phyloP scores from a whole-genome alignment of 2,329 filamentous ascomycete species.

The Diaporthe longicolla region DNA sequence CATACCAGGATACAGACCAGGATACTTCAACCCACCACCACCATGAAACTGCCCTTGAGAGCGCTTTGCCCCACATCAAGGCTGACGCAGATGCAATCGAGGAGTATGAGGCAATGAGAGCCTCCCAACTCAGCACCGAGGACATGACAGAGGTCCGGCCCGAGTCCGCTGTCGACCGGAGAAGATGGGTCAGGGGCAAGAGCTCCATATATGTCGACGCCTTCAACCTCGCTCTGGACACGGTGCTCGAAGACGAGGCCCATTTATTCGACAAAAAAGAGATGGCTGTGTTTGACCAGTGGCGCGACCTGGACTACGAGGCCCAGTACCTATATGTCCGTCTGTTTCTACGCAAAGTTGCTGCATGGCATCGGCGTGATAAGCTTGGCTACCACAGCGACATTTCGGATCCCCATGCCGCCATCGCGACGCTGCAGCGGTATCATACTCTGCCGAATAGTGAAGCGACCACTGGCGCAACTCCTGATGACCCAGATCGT shows the following conservation, averaged over 20 bases:
- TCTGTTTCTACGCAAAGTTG: slow-evolving; percentile 91
- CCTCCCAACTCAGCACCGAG: slow-evolving; percentile 61
- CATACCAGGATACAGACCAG: slow-evolving; percentile 42
- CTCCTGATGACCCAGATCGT: slow-evolving; percentile 38
- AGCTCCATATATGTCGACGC: slow-evolving; percentile 98
- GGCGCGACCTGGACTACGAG: slow-evolving; percentile 83
- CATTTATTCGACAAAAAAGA: slow-evolving; percentile 90
- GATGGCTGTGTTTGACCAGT: slow-evolving; percentile 80
- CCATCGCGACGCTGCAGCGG: slow-evolving; percentile 76
- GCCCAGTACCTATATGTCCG: slow-evolving; percentile 95
- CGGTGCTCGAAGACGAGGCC: slow-evolving; percentile 88
- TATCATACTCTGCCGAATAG: slow-evolving; percentile 59
- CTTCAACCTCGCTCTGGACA: slow-evolving; percentile 92
- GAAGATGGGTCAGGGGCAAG: slow-evolving; percentile 79
- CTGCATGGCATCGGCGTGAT: slow-evolving; percentile 88
- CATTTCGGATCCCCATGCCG: slow-evolving; percentile 79
- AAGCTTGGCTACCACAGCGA: slow-evolving; percentile 86
- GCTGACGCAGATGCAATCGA: slow-evolving; percentile 80
- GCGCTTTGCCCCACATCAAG: slow-evolving; percentile 76
- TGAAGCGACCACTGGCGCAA: not conserved
- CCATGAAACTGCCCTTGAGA: slow-evolving; percentile 76
- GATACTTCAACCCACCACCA: slow-evolving; percentile 32
- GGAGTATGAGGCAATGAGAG: slow-evolving; percentile 81
- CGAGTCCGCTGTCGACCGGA: slow-evolving; percentile 55
- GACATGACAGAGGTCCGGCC: slow-evolving; percentile 63